A percentile compares a stretch with the other conserved stretches of the same genome.
Conservation (phyloP, 2,329 filamentous ascomycete species). For the Venturia effusa region DNA sequence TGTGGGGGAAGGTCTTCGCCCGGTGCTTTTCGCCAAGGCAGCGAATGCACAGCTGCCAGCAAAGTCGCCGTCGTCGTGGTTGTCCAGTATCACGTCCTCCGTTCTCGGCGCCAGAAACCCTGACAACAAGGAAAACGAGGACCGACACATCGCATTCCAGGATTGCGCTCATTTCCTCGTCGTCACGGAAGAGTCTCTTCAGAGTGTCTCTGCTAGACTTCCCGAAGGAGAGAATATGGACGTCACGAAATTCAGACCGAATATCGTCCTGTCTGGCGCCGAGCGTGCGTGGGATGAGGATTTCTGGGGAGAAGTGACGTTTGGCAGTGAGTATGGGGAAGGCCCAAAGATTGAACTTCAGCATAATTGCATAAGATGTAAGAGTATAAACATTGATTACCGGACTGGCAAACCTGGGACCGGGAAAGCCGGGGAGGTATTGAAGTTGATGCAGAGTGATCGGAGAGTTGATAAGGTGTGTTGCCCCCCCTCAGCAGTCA, state of each 20-base stretch:
- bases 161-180: conserved; percentile 69
- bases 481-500: background rate
- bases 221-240: conserved; percentile 28
- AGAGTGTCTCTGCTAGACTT: conserved; percentile 44
- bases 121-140: background rate
- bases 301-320: conserved; percentile 31
- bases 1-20: conserved; percentile 30
- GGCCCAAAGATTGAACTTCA: conserved; percentile 24
- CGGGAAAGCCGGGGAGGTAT: conserved; percentile 27
- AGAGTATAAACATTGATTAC: conserved; percentile 38
- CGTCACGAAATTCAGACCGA: conserved; percentile 36
- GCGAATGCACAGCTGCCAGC: conserved; percentile 11
- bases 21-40: conserved; percentile 24
- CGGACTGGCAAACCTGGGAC: conserved; percentile 29
- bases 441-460: conserved; percentile 35
- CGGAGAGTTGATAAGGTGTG: conserved; percentile 32
- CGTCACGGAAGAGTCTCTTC: conserved; percentile 58
- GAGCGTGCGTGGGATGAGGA: conserved; percentile 34
- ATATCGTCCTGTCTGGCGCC: conserved; percentile 33
- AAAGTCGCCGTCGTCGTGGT: conserved; percentile 20
- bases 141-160: conserved; percentile 49
- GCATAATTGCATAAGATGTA: conserved; percentile 37
- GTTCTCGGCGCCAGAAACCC: conserved; percentile 15
- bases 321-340: conserved; percentile 17
- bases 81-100: conserved; percentile 15